Conservation (phyloP, 176 grass and related monocot species). For the Oryza glaberrima region DNA sequence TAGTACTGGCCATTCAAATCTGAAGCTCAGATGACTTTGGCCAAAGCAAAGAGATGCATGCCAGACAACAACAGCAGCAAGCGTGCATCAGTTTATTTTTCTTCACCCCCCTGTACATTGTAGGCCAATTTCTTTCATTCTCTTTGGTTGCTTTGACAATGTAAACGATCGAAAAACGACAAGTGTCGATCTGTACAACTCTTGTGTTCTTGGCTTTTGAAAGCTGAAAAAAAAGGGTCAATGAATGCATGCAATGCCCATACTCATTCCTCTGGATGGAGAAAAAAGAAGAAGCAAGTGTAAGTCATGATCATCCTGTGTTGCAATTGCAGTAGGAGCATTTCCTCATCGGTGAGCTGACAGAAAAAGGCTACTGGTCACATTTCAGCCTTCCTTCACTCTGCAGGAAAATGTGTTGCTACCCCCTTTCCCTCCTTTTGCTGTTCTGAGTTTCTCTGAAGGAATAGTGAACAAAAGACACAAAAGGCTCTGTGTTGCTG, state of each 20-base stretch:
- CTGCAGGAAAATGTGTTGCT: conserved; percentile 26
- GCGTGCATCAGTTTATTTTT: not conserved
- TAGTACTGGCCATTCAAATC: conserved; percentile 28
- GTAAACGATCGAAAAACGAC: conserved; percentile 25
- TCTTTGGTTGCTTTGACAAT: not conserved
- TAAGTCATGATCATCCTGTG: conserved; percentile 33
- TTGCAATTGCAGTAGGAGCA: conserved; percentile 27
- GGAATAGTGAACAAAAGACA: conserved; percentile 1
- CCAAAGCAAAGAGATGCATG: conserved; percentile 20
- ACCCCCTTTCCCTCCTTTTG: conserved; percentile 2
- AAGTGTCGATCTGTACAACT: not conserved
- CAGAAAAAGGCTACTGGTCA: conserved; percentile 31
- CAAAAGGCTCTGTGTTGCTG: conserved; percentile 9
- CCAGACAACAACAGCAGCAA: conserved; percentile 13
- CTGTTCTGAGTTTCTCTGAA: not conserved
- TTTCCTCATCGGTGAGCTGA: conserved; percentile 25
- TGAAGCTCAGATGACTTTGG: conserved; percentile 31
- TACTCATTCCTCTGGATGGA: conserved; percentile 38
- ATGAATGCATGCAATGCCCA: conserved; percentile 40
- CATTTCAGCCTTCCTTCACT: conserved; percentile 49
- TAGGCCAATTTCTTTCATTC: conserved; percentile 20
- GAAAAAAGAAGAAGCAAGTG: conserved; percentile 23
- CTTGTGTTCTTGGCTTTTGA: conserved; percentile 29
- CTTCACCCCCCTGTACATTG: not conserved
- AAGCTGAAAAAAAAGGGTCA: conserved; percentile 22